Base-by-base conservation (phyloP, 306 rosid genomes). In the Dryas drummondii region DNA sequence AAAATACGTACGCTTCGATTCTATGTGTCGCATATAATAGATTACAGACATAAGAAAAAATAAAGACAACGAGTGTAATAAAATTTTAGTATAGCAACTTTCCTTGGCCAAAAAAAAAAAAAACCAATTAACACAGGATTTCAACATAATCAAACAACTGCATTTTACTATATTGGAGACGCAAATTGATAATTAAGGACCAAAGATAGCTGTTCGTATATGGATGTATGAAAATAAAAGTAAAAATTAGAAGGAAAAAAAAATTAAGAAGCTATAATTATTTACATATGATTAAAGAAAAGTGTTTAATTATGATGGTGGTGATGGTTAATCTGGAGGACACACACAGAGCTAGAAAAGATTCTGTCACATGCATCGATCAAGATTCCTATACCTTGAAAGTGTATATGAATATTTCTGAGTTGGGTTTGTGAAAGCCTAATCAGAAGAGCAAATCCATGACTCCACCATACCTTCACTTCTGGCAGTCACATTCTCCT, bases 381-480 rank as follows among this genome's bases (percentile, higher is more conserved):
- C 54, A 63, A 61, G 56, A 22, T 71, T 71, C 49, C 53, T 65
- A 65, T 65, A 45, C 70, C 83, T 66, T 76, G 75, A 78, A 16
- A 76, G 49, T 61, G 8, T 32, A 26, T 54, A 53, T 65, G 48
- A 22, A 70, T 75, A 17, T 6, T 41, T 15, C 70, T 49, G 9
- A 37, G 47, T 79, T 46, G 66, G 51, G 17, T 68, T 66, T 45
- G 27, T 46, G 59, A n/a, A 60, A 16, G 68, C 76, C 14, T 9
- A 72, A 80, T 94, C 97, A 32, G 99, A 90, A 60, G 99, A 94
- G 85, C 96, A 92, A 87, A 96, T 92, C 97, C 98, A 92, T 42
- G 99, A 85, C 84, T 96, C 97, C 77, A 90, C 85, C 86, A 89
- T 96, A 90, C 97, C 97, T 96, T 87, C 97, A 55, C 77, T 83